Evolutionary conservation across 108 stramenopile species (phyloP).

Genomic region (Cyclotella sp.): DNA sequence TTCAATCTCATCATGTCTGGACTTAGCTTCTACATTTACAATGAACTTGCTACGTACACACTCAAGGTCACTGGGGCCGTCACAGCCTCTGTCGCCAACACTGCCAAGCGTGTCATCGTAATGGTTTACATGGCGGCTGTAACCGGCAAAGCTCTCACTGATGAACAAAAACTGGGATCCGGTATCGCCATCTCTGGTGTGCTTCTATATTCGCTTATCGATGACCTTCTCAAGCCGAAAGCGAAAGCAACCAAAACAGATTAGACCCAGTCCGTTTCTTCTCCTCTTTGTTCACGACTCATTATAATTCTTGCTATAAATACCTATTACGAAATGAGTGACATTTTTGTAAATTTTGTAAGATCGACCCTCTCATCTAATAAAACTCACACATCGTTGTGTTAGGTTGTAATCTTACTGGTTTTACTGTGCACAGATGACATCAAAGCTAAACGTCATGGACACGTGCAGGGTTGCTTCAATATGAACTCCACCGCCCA

Average conservation of each 20-base stretch:
- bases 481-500: too few species aligned
- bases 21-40: slow-evolving; percentile 65
- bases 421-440: too few species aligned
- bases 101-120: slow-evolving; percentile 64
- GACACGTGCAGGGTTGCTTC: too few species aligned
- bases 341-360: too few species aligned
- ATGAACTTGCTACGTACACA: slow-evolving; percentile 67
- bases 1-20: slow-evolving; percentile 65
- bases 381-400: too few species aligned
- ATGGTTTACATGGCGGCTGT: slow-evolving; percentile 68
- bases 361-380: too few species aligned
- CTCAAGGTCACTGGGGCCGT: slow-evolving; percentile 61
- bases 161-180: slow-evolving; percentile 59
- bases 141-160: slow-evolving; percentile 58
- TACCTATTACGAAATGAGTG: not conserved
- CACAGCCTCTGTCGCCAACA: slow-evolving; percentile 65
- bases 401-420: too few species aligned
- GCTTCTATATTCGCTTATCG: slow-evolving; percentile 60
- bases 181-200: slow-evolving; percentile 60
- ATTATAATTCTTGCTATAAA: not conserved
- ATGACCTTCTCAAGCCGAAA: slow-evolving; percentile 59
- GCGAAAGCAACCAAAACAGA: slow-evolving; percentile 35
- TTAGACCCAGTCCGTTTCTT: slow-evolving; percentile 7
- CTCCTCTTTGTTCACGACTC: not conserved
- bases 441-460: too few species aligned